A percentile compares a stretch with the other conserved stretches of the same genome.
Conservation (phyloP, 345 rosid species). For the Ceriops zippeliana region DNA sequence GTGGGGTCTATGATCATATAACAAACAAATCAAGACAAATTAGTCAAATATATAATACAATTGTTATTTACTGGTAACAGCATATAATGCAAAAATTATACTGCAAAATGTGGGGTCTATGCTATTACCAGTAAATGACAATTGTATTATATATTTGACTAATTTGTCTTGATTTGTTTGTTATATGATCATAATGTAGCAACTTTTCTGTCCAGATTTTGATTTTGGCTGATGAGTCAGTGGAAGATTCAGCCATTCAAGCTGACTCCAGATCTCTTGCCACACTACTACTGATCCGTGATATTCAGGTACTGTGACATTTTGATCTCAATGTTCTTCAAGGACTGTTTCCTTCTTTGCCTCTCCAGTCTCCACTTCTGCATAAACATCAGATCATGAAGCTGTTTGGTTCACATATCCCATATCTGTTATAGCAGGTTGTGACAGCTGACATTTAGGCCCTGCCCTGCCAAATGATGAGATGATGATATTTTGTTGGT, state of each 20-base stretch:
- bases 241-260: conserved; percentile 79
- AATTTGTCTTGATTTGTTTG: not conserved
- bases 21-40: too few species aligned
- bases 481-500: too few species aligned
- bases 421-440: too few species aligned
- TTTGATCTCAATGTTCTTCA: conserved; percentile 1
- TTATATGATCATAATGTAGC: not conserved
- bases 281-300: conserved; percentile 62
- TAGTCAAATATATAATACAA: too few species aligned
- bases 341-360: not conserved
- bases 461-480: too few species aligned
- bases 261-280: conserved; percentile 86
- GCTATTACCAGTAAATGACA: not conserved
- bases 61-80: not conserved
- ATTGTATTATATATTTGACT: not conserved
- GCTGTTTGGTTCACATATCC: too few species aligned
- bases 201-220: conserved; percentile 43
- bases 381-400: too few species aligned
- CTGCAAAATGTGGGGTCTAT: not conserved
- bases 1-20: conserved; percentile 7
- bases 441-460: too few species aligned
- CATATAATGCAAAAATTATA: not conserved
- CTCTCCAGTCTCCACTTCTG: not conserved
- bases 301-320: conserved; percentile 55
- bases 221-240: conserved; percentile 73